These are phyloP conservation scores for Solanum bulbocastanum DNA, from an alignment of 257 asterid genomes.

Conservation along the genomic window DNA sequence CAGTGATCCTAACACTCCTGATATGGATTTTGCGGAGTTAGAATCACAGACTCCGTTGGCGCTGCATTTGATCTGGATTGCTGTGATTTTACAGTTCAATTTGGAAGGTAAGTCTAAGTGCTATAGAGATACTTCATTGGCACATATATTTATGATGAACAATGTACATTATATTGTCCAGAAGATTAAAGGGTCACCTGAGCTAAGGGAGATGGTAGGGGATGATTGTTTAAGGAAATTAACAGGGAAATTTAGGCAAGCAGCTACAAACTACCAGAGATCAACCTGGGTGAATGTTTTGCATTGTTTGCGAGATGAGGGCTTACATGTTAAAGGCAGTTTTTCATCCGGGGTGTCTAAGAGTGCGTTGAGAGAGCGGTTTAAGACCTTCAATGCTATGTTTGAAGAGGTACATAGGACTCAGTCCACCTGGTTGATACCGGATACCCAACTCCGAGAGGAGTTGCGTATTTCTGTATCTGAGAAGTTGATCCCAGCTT, in stretches of 20 bases:
- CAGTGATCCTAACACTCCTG: slow-evolving; percentile 55
- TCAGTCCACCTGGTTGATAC: slow-evolving; percentile 78
- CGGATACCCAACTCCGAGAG: slow-evolving; percentile 80
- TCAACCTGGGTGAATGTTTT: slow-evolving; percentile 75
- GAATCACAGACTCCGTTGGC: slow-evolving; percentile 55
- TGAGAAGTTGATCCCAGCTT: slow-evolving; percentile 68
- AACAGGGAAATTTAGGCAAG: slow-evolving; percentile 44
- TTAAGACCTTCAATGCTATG: slow-evolving; percentile 74
- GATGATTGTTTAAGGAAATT: slow-evolving; percentile 52
- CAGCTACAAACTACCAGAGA: slow-evolving; percentile 69
- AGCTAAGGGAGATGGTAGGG: slow-evolving; percentile 82
- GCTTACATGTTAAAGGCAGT: slow-evolving; percentile 70
- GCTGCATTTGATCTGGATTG: slow-evolving; percentile 81
- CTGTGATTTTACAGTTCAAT: slow-evolving; percentile 62
- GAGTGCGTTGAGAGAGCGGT: slow-evolving; percentile 76
- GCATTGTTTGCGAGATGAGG: slow-evolving; percentile 83
- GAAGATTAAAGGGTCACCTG: slow-evolving; percentile 67
- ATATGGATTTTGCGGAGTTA: slow-evolving; percentile 58
- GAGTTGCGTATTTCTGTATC: slow-evolving; percentile 82
- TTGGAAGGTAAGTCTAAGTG: slow-evolving; percentile 68
- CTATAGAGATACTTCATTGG: slow-evolving; percentile 64
- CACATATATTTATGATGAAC: slow-evolving; percentile 90
- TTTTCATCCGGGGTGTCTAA: slow-evolving; percentile 80
- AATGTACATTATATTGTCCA: slow-evolving; percentile 79
- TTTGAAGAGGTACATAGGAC: slow-evolving; percentile 87